Evolutionary conservation across 1,139 yeast species (phyloP), one percentile per base, ranked within the genome.

Genomic region (Citeromyces hawaiiensis): DNA sequence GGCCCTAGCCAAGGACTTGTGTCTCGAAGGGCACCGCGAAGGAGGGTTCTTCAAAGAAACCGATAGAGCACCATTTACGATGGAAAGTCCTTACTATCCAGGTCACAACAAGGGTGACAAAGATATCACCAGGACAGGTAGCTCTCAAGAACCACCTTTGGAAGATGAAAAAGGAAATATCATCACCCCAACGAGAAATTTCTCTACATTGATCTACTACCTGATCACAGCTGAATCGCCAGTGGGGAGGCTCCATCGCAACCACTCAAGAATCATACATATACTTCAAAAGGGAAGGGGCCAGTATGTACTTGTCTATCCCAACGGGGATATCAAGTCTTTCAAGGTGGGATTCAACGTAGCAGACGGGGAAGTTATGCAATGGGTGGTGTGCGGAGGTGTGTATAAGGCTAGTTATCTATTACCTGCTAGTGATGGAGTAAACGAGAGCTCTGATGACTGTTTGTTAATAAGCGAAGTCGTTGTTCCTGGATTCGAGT

Each of bases 361-460:
- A 34, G 49, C 50, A 1, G 50, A 50, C 8, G 74, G 73, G 9
- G 74, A 70, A 48, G 56, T 60, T 2, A 56, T 66, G 27, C 76
- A 70, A 49, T 70, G 75, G 75, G 72, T 70, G 8, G 75, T 70
- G n/a, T 72, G 72, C 9, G 72, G 73, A 2, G 73, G 66, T 13
- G 68, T 64, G 16, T 70, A 66, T 55, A 70, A 70, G 46, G 73
- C 74, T 4, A 64, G 72, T 37, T 69, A 66, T 47, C 41, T 68
- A 23, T 37, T 61, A 4, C 64, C 66, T 7, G 38, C 46, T 32
- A 51, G 40, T 2, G 45, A 40, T n/a, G 39, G 37, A 2, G 27
- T 4, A 5, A 60, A 56, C 32, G 61, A 57, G n/a, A 51, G 54
- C 21, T 51, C 48, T 14, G 51, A 57, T 23, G 67, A 65, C 44